Conservation (phyloP, 2,329 filamentous ascomycete species). For the Penicillium sp. region DNA sequence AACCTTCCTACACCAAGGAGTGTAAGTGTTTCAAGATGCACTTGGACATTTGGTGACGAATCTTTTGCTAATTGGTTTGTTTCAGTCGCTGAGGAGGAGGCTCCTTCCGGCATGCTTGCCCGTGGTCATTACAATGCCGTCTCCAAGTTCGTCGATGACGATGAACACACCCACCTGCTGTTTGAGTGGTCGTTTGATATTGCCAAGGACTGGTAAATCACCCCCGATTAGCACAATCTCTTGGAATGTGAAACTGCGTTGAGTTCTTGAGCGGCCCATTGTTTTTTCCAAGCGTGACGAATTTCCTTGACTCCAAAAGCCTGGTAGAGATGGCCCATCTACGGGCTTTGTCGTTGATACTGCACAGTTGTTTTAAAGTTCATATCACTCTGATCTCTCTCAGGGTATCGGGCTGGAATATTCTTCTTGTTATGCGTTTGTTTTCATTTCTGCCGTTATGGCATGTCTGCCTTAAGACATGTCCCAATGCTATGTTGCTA, state of each 20-base stretch:
- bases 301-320: conserved; percentile 33
- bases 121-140: conserved; percentile 87
- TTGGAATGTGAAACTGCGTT: conserved; percentile 17
- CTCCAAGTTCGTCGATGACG: conserved; percentile 93
- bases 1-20: conserved; percentile 82
- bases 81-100: conserved; percentile 85
- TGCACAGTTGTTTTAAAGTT: conserved; percentile 8
- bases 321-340: conserved; percentile 28
- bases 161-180: conserved; percentile 83
- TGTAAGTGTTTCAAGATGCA: conserved; percentile 60
- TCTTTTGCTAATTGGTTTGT: neutral
- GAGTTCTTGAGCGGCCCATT: conserved; percentile 27
- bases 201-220: conserved; percentile 78
- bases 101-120: conserved; percentile 84
- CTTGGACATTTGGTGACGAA: neutral
- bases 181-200: conserved; percentile 99
- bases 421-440: conserved; percentile 10
- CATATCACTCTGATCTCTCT: neutral
- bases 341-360: conserved; percentile 7
- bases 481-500: neutral
- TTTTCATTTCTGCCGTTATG: conserved; percentile 8
- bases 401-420: conserved; percentile 7
- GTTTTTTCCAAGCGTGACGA: conserved; percentile 30
- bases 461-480: conserved; percentile 4
- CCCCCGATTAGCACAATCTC: neutral